phyloP scores from a whole-genome alignment of 164 flowering plant genomes.

The Buxus sempervirens region DNA sequence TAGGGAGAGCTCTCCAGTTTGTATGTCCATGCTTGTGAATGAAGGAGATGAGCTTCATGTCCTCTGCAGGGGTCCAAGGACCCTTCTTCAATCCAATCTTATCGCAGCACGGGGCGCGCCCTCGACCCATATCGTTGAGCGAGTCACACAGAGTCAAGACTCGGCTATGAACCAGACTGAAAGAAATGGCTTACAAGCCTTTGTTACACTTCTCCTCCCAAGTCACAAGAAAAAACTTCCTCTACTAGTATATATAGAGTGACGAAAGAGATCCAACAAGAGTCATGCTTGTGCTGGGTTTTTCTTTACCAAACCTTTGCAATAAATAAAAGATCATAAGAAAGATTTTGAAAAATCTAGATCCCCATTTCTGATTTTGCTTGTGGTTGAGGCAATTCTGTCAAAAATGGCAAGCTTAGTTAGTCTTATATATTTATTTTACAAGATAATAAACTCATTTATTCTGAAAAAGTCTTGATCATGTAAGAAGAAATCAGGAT shows the following conservation, averaged over 20 bases:
- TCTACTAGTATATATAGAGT: not conserved
- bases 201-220: not conserved
- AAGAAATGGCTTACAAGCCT: not conserved
- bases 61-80: slow-evolving; percentile 68
- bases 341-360: not conserved
- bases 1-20: slow-evolving; percentile 81
- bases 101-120: slow-evolving; percentile 75
- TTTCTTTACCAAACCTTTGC: not conserved
- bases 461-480: too few species aligned
- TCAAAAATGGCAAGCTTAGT: not conserved
- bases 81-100: slow-evolving; percentile 26
- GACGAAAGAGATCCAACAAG: not conserved
- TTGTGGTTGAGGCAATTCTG: not conserved
- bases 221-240: not conserved
- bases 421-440: not conserved
- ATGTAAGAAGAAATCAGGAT: not conserved
- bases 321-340: not conserved
- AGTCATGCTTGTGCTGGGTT: not conserved
- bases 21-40: slow-evolving; percentile 68
- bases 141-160: not conserved
- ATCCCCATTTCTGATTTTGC: too few species aligned
- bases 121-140: slow-evolving; percentile 3
- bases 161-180: not conserved
- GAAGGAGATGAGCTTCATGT: slow-evolving; percentile 51
- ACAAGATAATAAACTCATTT: not conserved